Evolutionary conservation across 1,284 basidiomycete genomes (phyloP), one percentile per base, ranked within the genome.

Genomic region (Tilletia walkeri): DNA sequence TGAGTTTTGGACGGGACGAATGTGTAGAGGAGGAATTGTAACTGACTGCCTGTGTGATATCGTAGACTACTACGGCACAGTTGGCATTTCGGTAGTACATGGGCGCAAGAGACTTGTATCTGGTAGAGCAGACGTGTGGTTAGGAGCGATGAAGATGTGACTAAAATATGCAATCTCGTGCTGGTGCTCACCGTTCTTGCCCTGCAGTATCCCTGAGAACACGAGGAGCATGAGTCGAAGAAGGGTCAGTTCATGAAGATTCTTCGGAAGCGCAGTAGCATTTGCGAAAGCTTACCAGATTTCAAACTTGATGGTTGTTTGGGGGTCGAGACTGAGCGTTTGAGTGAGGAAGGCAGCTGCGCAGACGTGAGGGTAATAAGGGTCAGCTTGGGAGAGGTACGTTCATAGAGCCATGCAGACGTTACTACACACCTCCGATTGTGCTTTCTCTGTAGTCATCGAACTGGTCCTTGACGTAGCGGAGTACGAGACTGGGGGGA

Each of bases 391-490:
- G n/a, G n/a, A 53, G 6, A 18, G 67, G 50, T 16, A 36, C 5
- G 10, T 14, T 16, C n/a, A 18, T n/a, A 16, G 18, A 18, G n/a
- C 4, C 14, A 30, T 30, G 24, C 2, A 30, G 24, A 30, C 24
- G 24, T 30, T 30, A 12, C 16, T n/a, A 65, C 73, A 24, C 38
- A 78, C 77, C 73, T 69, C 81, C 81, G 61, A 83, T 83, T 16
- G 81, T 83, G 71, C 79, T 81, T 71, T 92, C 94, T 86, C 95
- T 88, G 85, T 95, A 98, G 85, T 98, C 95, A 79, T 96, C 94
- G 80, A 98, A 98, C 84, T 98, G 94, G 84, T 96, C 92, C 85
- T 95, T 92, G 77, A 98, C 95, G 81, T 98, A 98, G 71, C 94
- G 89, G 75, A 98, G 86, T 69, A 98, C 95, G 72, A 98, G 86